These are phyloP conservation scores for Cystobasidiopsis lactophilus DNA, from an alignment of 768 basidiomycete species.

Conservation along the genomic window DNA sequence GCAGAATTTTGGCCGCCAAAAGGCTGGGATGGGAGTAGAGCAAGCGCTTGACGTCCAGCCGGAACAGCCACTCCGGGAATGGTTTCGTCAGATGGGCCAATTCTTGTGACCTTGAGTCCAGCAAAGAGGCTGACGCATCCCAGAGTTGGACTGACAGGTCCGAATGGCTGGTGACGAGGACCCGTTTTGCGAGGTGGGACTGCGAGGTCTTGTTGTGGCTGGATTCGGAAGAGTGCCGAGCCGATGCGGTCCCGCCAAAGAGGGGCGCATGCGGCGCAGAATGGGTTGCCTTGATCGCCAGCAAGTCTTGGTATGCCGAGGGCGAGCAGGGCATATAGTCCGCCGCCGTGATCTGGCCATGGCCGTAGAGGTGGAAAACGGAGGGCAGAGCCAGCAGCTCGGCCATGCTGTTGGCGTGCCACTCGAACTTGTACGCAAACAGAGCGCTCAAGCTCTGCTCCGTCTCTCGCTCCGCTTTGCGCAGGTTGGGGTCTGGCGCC, in stretches of 20 bases:
- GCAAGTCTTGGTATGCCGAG: slow-evolving; percentile 6
- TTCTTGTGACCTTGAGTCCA: slow-evolving; percentile 21
- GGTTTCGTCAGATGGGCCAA: too few relatives aligned
- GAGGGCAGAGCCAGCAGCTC: slow-evolving; percentile 7
- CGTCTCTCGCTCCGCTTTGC: slow-evolving; percentile 21
- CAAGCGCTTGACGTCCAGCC: too few relatives aligned
- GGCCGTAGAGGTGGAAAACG: slow-evolving; percentile 12
- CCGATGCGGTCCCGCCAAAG: neutral
- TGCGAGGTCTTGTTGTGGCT: too few relatives aligned
- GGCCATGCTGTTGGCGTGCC: slow-evolving; percentile 24
- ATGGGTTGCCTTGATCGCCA: slow-evolving; percentile 7
- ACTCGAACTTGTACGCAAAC: slow-evolving; percentile 47
- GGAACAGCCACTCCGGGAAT: too few relatives aligned
- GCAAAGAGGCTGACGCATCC: slow-evolving; percentile 49
- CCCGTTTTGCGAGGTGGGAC: slow-evolving; percentile 26
- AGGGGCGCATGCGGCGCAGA: slow-evolving; percentile 1
- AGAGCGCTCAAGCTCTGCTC: neutral
- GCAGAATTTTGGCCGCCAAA: too few relatives aligned
- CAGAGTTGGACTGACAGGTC: slow-evolving; percentile 48
- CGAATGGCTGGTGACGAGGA: slow-evolving; percentile 41
- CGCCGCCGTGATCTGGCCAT: neutral
- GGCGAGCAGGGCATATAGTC: slow-evolving; percentile 5
- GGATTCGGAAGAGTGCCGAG: slow-evolving; percentile 13
- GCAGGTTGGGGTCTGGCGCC: slow-evolving; percentile 27
- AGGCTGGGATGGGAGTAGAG: too few relatives aligned